Percentiles rank a stretch among this genome's conserved stretches.
These are phyloP conservation scores for Porodaedalea pini DNA, from an alignment of 1,284 basidiomycete genomes.

Conservation along the genomic window DNA sequence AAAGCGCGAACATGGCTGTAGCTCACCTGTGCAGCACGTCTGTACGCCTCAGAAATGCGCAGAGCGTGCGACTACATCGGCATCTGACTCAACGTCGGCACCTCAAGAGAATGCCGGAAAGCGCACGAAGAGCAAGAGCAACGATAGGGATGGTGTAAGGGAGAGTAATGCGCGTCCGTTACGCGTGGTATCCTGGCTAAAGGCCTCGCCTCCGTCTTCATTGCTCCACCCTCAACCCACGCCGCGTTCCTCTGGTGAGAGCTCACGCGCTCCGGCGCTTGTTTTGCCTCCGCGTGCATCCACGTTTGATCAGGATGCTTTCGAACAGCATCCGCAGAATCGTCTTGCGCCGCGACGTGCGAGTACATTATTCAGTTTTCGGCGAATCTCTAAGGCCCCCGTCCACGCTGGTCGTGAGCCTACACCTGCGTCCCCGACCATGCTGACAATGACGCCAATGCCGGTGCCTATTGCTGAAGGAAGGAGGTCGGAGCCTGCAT, in stretches of 20 bases:
- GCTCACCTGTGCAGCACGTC: background rate
- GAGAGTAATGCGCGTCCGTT: background rate
- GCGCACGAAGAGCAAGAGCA: background rate
- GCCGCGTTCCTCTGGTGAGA: background rate
- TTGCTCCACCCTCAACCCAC: background rate
- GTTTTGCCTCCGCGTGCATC: background rate
- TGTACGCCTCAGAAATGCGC: constrained; percentile 6
- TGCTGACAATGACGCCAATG: background rate
- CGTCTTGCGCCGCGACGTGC: background rate
- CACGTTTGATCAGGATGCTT: background rate
- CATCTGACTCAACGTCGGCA: background rate
- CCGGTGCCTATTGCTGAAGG: background rate
- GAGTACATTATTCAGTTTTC: constrained; percentile 1
- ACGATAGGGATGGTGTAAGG: background rate
- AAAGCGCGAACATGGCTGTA: background rate
- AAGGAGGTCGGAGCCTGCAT: background rate
- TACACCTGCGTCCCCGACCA: background rate
- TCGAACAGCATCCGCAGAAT: background rate
- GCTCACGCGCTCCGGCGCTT: background rate
- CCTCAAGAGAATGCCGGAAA: background rate
- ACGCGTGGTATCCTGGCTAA: background rate
- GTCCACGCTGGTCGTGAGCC: background rate
- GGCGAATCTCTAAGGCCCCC: background rate
- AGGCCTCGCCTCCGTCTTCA: background rate
- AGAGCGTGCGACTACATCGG: background rate